These are phyloP conservation scores for Candida ovalis DNA, from an alignment of 805 yeast species.

Conservation along the genomic window DNA sequence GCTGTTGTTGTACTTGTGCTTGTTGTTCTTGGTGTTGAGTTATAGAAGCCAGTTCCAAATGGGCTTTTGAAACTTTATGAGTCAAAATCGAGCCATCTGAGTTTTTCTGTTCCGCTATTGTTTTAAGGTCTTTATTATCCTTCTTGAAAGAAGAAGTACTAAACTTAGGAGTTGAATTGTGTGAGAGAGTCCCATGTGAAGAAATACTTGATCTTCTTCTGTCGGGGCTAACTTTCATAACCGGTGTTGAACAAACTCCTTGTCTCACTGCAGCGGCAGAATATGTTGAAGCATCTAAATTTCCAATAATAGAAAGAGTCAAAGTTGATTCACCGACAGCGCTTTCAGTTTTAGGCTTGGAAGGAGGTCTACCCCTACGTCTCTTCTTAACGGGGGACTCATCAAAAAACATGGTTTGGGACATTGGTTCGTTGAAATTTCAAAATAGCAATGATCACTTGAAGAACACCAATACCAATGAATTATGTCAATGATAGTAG, in stretches of 20 bases:
- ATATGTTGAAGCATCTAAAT: conserved; percentile 21
- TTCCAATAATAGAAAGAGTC: conserved; percentile 18
- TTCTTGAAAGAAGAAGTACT: neutral
- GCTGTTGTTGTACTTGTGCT: neutral
- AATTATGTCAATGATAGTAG: neutral
- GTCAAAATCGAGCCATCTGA: neutral
- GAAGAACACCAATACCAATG: neutral
- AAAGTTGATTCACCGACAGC: conserved; percentile 27
- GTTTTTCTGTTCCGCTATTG: neutral
- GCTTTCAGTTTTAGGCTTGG: conserved; percentile 17
- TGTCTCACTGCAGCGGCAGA: conserved; percentile 29
- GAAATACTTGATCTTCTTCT: conserved; percentile 14
- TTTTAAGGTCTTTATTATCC: neutral
- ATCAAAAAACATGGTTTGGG: conserved; percentile 12
- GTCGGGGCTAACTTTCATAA: conserved; percentile 31
- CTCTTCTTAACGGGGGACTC: conserved; percentile 22
- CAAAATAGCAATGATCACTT: no score
- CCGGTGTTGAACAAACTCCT: conserved; percentile 29
- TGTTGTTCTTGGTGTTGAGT: conserved; percentile 6
- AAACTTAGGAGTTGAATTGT: conserved; percentile 11
- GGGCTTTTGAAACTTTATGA: conserved; percentile 17
- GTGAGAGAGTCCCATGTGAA: conserved; percentile 11
- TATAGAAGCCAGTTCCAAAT: conserved; percentile 19
- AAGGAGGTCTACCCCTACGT: conserved; percentile 31
- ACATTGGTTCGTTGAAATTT: conserved; percentile 5